phyloP scores from a whole-genome alignment of 495 filamentous ascomycete genomes.

The Penicillium longicatenatum region DNA sequence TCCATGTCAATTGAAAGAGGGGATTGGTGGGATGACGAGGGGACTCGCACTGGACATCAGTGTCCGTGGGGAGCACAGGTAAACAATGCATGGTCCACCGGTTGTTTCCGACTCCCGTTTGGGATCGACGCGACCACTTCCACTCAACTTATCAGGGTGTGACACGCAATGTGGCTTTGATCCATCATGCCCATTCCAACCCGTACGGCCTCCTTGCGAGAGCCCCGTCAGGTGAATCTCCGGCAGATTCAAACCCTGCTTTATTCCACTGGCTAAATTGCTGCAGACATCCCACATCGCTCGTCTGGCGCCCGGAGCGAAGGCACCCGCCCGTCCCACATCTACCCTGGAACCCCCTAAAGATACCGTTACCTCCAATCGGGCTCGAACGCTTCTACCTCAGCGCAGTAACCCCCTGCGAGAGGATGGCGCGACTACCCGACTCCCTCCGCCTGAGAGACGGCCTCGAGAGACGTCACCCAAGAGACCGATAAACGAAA shows the following conservation, averaged over 20 bases:
- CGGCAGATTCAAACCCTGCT: constrained; percentile 13
- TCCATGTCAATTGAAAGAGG: no score
- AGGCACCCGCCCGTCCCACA: constrained; percentile 8
- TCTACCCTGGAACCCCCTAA: constrained; percentile 11
- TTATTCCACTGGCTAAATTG: constrained; percentile 19
- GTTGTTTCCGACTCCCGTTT: not conserved
- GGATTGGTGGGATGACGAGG: no score
- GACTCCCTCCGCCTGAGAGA: constrained; percentile 18
- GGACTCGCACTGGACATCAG: no score
- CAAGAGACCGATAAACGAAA: constrained; percentile 15
- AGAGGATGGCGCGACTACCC: constrained; percentile 17
- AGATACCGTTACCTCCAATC: constrained; percentile 17
- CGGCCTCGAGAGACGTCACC: constrained; percentile 22
- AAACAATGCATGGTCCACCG: not conserved
- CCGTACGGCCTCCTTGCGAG: constrained; percentile 39
- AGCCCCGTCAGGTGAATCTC: constrained; percentile 40
- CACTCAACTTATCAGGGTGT: not conserved
- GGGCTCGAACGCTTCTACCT: constrained; percentile 28
- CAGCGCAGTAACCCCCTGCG: constrained; percentile 22
- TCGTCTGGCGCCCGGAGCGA: constrained; percentile 25
- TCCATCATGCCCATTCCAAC: constrained; percentile 46
- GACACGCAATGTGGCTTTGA: constrained; percentile 4
- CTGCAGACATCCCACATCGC: constrained; percentile 32
- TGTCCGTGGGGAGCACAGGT: no score
- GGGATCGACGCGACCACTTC: constrained; percentile 3